A percentile compares a stretch with the other conserved stretches of the same genome.
Conservation (phyloP, 495 filamentous ascomycete species). For the Annulohypoxylon moriforme region DNA sequence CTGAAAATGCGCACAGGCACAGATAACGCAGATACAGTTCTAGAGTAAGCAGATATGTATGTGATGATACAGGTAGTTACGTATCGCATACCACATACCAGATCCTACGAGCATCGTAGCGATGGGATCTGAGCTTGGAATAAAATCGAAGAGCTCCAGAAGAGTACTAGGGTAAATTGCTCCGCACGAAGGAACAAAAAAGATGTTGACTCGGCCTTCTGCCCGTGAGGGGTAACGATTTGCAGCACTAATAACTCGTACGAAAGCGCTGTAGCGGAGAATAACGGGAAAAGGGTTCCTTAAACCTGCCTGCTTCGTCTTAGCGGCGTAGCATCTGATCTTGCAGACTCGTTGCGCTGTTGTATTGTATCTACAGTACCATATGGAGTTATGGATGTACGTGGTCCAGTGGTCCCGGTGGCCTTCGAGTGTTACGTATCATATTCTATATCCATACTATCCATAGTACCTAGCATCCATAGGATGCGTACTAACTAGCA, state of each 20-base stretch:
- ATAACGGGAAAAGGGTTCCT: conserved; percentile 20
- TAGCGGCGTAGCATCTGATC: conserved; percentile 34
- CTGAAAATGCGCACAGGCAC: conserved; percentile 2
- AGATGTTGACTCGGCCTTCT: background rate
- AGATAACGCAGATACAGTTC: conserved; percentile 12
- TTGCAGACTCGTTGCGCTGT: conserved; percentile 8
- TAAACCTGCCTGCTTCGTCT: conserved; percentile 36
- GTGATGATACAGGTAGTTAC: background rate
- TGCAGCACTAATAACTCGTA: background rate
- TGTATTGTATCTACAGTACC: conserved; percentile 2
- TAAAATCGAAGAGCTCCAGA: background rate
- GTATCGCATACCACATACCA: conserved; percentile 2
- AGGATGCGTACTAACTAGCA: background rate
- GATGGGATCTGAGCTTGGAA: conserved; percentile 17
- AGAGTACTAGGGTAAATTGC: conserved; percentile 5
- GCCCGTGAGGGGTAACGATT: conserved; percentile 34
- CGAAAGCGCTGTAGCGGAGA: conserved; percentile 8
- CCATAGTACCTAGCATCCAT: too few species aligned
- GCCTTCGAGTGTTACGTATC: background rate
- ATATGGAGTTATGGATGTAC: background rate
- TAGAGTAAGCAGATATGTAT: conserved; percentile 6
- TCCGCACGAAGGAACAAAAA: conserved; percentile 30
- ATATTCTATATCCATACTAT: too few species aligned
- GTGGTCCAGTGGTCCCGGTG: too few species aligned
- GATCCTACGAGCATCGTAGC: background rate